Evolutionary conservation across 176 grass and related monocot genomes (phyloP).

Genomic region (Urochloa ruziziensis): DNA sequence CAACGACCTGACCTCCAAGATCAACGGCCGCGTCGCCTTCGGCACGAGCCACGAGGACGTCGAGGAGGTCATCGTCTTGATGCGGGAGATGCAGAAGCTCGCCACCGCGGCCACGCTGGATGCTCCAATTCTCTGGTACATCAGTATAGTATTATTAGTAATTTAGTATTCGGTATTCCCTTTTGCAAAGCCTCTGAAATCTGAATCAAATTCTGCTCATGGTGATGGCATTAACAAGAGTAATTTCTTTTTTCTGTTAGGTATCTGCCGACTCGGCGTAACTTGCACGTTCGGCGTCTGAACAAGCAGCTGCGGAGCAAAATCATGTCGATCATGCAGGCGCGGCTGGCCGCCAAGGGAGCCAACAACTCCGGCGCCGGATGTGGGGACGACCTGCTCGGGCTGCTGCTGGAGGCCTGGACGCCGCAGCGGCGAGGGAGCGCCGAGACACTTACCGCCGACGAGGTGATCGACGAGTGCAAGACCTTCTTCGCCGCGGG

Average conservation of each 20-base stretch:
- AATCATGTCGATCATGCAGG: slow-evolving; percentile 24
- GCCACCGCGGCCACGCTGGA: slow-evolving; percentile 17
- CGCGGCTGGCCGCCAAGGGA: background rate
- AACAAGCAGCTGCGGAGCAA: slow-evolving; percentile 26
- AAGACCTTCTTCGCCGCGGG: slow-evolving; percentile 56
- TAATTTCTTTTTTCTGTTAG: background rate
- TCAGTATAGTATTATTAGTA: background rate
- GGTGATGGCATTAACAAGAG: background rate
- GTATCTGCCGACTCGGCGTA: slow-evolving; percentile 36
- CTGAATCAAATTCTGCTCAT: background rate
- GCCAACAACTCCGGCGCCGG: background rate
- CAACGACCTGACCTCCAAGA: slow-evolving; percentile 40
- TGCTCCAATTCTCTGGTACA: slow-evolving; percentile 28
- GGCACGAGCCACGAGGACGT: slow-evolving; percentile 16
- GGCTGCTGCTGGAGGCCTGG: slow-evolving; percentile 29
- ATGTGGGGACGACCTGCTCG: slow-evolving; percentile 40
- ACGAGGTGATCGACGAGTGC: slow-evolving; percentile 56
- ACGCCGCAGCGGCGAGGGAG: background rate
- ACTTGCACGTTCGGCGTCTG: slow-evolving; percentile 6
- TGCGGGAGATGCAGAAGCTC: slow-evolving; percentile 31
- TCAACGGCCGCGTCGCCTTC: slow-evolving; percentile 40
- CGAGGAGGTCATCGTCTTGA: slow-evolving; percentile 9
- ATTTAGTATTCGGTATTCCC: background rate
- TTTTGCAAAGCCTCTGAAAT: background rate
- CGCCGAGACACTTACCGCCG: slow-evolving; percentile 12